Evolutionary conservation across 179 eudicot genomes (phyloP).

Genomic region (Vitellaria paradoxa): DNA sequence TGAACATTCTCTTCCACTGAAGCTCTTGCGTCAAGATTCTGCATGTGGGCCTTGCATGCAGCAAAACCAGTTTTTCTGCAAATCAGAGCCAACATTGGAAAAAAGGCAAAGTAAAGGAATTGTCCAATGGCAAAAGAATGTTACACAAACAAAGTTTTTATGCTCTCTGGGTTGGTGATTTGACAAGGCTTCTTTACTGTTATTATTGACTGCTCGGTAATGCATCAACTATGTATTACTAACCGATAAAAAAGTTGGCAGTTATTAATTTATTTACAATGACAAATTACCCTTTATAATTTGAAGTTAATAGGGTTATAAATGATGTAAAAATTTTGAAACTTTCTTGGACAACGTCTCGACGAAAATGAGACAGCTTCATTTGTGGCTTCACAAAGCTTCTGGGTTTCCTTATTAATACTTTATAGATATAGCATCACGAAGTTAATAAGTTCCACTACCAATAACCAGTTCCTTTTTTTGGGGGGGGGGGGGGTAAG

Average conservation of each 20-base stretch:
- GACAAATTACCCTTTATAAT: no score
- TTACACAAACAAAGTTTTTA: not conserved
- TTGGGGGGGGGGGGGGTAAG: not conserved
- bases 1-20: conserved; percentile 30
- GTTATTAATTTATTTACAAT: no score
- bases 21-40: conserved; percentile 51
- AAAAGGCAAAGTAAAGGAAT: not conserved
- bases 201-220: not conserved
- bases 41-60: conserved; percentile 66
- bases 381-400: no score
- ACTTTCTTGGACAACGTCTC: not conserved
- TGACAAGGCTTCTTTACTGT: not conserved
- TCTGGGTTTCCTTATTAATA: no score
- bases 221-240: no score
- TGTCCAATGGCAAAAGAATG: not conserved
- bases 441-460: not conserved
- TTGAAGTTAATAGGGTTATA: no score
- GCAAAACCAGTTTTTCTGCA: conserved; percentile 92
- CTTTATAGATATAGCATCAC: not conserved
- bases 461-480: not conserved
- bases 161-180: not conserved
- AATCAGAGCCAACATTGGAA: conserved; percentile 16
- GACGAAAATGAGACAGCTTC: not conserved
- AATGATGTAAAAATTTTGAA: no score
- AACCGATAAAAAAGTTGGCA: no score